phyloP scores from a whole-genome alignment of 768 basidiomycete species.

The Cystobasidium ongulense region DNA sequence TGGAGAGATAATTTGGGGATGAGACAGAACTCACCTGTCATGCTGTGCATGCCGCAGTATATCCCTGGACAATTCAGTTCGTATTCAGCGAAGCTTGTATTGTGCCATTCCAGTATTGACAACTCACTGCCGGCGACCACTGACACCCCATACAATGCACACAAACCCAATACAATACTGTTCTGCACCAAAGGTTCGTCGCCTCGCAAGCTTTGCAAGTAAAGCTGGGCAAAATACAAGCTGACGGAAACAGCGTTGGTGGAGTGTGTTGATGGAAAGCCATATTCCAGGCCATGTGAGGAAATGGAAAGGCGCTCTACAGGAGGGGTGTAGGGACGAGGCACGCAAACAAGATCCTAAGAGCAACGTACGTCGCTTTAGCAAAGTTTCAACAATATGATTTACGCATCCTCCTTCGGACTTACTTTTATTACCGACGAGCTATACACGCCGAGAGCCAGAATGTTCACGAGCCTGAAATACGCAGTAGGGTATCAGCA shows the following conservation, averaged over 20 bases:
- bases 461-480: conserved; percentile 34
- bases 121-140: conserved; percentile 41
- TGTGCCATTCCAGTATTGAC: conserved; percentile 44
- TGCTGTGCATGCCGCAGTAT: conserved; percentile 82
- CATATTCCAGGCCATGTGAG: conserved; percentile 57
- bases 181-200: background rate
- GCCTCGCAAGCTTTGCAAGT: background rate
- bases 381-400: background rate
- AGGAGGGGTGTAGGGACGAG: conserved; percentile 81
- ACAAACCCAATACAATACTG: conserved; percentile 34
- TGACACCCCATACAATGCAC: conserved; percentile 45
- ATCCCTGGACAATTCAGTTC: conserved; percentile 60
- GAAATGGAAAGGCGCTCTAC: conserved; percentile 55
- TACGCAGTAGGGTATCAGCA: background rate
- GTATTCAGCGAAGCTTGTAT: conserved; percentile 59
- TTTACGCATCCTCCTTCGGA: background rate
- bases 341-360: conserved; percentile 80
- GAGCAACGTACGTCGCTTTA: too few relatives aligned
- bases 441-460: conserved; percentile 58
- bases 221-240: conserved; percentile 55
- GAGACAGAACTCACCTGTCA: conserved; percentile 44
- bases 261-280: conserved; percentile 91
- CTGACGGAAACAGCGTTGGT: conserved; percentile 86
- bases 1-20: background rate
- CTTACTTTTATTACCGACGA: conserved; percentile 61